These are phyloP conservation scores for Senecio squalidus DNA, from an alignment of 140 eudicot species.

Conservation along the genomic window DNA sequence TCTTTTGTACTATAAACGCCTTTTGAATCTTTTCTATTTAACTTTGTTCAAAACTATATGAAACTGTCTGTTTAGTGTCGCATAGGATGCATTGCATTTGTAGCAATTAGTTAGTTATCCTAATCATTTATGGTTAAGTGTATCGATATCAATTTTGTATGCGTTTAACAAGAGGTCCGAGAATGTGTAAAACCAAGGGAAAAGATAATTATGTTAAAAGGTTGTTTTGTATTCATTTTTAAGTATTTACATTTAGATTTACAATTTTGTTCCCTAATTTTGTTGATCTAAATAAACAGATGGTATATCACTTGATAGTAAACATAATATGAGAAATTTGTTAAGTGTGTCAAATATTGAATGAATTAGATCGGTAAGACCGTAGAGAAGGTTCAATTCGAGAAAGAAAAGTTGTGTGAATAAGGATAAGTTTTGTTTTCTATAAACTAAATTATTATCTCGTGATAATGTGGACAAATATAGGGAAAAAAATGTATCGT, in stretches of 20 bases:
- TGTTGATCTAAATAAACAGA: too few species aligned
- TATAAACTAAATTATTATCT: too few species aligned
- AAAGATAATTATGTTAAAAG: background rate
- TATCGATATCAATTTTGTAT: conserved; percentile 21
- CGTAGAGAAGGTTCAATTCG: too few species aligned
- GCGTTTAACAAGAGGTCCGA: conserved; percentile 9
- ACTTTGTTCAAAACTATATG: conserved; percentile 13
- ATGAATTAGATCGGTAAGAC: too few species aligned
- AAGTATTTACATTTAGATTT: background rate
- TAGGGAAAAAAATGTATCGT: too few species aligned
- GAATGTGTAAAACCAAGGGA: background rate
- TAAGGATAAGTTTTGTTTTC: too few species aligned
- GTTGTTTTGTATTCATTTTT: conserved; percentile 4
- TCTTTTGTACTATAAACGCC: conserved; percentile 9
- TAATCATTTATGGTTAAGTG: conserved; percentile 3
- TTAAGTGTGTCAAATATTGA: too few species aligned
- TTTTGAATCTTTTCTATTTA: conserved; percentile 13
- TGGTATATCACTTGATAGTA: too few species aligned
- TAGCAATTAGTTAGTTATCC: background rate
- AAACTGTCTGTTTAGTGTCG: conserved; percentile 6
- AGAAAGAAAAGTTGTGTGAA: too few species aligned
- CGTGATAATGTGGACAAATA: too few species aligned
- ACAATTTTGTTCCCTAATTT: conserved; percentile 9
- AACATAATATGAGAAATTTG: too few species aligned
- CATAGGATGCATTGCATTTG: conserved; percentile 19